Evolutionary conservation across 2,329 filamentous ascomycete genomes (phyloP), one percentile per base, ranked within the genome.

Genomic region (Plenodomus biglobosus): DNA sequence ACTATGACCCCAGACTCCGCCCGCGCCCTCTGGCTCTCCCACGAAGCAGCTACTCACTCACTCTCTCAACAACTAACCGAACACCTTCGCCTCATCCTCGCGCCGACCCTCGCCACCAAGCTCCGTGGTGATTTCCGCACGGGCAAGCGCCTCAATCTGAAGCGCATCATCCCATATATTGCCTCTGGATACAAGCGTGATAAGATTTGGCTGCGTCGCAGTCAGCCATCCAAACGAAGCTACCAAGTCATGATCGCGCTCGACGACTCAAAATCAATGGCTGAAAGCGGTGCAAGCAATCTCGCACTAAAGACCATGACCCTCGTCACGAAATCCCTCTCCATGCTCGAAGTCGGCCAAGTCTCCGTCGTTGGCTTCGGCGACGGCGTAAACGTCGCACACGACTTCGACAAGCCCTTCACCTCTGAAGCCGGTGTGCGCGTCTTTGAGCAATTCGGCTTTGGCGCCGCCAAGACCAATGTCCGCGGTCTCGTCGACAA

Each of bases 151-250:
- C 89, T 99, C 62, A 99, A 97, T 74, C 96, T 99, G 78, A 97
- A 97, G 75, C 90, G 92, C 61, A 99, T 99, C 74, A 99, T 99
- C 64, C 94, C 95, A 0, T 99, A 99, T 76, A 97, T 99, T 61
- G 94, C 95, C 1, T 97, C 92, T 0, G 87, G 88, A 68, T 99
- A 96, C 81, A 97, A 96, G 79, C 89, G 94, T 52, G 94, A 99
- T 82, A 99, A 99, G 80, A 99, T 99, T 74, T 99, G 94, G 94
- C 95, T 99, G 87, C 88, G 95, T 13, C 85, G 95, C 46, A 87
- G 85, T 27, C 85, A 96, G 41, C 95, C 95, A 1, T 92, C 87
- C 32, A 97, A 97, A 75, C 87, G 95, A 35, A 87, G 86, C 48
- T 99, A 99, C 75, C 95, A 99, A 73, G 95, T 99, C 72, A 85